phyloP scores from a whole-genome alignment of 768 basidiomycete species.

The Calocybe indica region DNA sequence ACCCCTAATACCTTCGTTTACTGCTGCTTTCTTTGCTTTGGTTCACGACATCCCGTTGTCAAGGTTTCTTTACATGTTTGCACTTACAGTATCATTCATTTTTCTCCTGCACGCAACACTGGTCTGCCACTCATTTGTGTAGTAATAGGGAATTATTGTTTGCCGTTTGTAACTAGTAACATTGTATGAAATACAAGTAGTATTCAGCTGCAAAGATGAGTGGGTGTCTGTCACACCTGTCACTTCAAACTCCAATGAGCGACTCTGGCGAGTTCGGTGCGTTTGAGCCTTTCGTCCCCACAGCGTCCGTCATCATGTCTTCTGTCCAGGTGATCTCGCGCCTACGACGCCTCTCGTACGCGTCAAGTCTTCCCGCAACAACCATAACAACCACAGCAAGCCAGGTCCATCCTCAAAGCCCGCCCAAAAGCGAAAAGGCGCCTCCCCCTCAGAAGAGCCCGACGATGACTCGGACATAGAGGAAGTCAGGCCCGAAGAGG shows the following conservation, averaged over 20 bases:
- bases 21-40: neutral
- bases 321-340: conserved; percentile 10
- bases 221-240: too few relatives aligned
- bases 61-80: too few relatives aligned
- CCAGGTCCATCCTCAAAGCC: conserved; percentile 14
- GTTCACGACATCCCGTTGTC: neutral
- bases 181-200: too few relatives aligned
- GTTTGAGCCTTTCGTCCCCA: neutral
- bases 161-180: too few relatives aligned
- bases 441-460: neutral
- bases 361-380: conserved; percentile 5
- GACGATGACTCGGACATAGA: conserved; percentile 13
- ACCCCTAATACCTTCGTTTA: neutral
- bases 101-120: too few relatives aligned
- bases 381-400: conserved; percentile 8
- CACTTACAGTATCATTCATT: neutral
- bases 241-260: too few relatives aligned
- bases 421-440: conserved; percentile 5
- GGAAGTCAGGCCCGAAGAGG: conserved; percentile 4
- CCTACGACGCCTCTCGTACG: conserved; percentile 7
- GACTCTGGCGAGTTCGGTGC: neutral
- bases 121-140: too few relatives aligned
- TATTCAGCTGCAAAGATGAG: too few relatives aligned
- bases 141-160: too few relatives aligned
- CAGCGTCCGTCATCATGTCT: conserved; percentile 1